Conservation (phyloP, 192 early-diverging fungal genomes). For the Rhizophagus clarus region DNA sequence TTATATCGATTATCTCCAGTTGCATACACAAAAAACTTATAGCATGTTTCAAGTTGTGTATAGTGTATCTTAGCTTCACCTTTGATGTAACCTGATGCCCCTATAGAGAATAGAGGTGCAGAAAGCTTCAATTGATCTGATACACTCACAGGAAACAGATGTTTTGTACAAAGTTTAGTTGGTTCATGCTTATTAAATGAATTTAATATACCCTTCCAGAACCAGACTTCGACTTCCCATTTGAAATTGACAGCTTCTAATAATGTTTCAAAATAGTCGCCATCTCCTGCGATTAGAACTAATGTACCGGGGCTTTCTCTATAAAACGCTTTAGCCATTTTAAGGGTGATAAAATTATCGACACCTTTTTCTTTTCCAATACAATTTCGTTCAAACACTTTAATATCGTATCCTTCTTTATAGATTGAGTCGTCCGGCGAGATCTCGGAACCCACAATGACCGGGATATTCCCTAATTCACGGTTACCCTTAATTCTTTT, state of each 20-base stretch:
- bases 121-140: too few species aligned
- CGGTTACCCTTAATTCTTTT: background rate
- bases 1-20: background rate
- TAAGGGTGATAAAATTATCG: background rate
- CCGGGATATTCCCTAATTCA: background rate
- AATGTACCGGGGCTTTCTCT: slow-evolving; percentile 12
- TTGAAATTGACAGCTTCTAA: background rate
- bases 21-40: slow-evolving; percentile 4
- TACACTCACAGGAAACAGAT: too few species aligned
- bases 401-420: background rate
- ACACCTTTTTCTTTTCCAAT: background rate
- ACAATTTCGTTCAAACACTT: slow-evolving; percentile 2
- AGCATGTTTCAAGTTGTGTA: background rate
- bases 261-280: background rate
- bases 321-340: background rate
- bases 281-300: slow-evolving; percentile 2
- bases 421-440: background rate
- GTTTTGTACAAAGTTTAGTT: too few species aligned
- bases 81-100: background rate
- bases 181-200: too few species aligned
- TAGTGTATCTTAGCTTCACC: background rate
- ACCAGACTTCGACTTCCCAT: slow-evolving; percentile 14
- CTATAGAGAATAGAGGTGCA: too few species aligned
- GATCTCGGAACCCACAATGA: background rate
- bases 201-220: background rate